A percentile compares a stretch with the other conserved stretches of the same genome.
These are phyloP conservation scores for Russula sp. DNA, from an alignment of 768 basidiomycete species.

Conservation along the genomic window DNA sequence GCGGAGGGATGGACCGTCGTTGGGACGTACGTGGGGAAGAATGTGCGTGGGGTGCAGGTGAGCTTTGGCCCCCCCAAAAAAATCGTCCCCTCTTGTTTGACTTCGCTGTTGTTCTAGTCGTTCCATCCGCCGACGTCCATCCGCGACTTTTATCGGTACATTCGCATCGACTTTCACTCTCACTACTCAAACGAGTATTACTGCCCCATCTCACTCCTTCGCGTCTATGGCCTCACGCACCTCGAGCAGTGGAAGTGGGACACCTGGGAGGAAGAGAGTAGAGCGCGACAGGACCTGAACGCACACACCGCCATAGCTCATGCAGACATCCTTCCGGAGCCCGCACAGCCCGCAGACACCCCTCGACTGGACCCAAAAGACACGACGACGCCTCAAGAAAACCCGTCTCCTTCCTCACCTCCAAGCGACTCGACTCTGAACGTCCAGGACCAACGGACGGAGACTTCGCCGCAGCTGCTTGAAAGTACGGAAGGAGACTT, in stretches of 20 bases:
- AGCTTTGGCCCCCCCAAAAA: slow-evolving; percentile 24
- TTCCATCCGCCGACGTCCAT: slow-evolving; percentile 71
- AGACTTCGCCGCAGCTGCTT: not conserved
- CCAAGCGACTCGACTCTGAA: not conserved
- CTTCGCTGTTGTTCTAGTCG: slow-evolving; percentile 36
- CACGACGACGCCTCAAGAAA: not conserved
- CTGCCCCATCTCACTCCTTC: slow-evolving; percentile 87
- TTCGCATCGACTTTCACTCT: slow-evolving; percentile 89
- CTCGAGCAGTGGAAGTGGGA: slow-evolving; percentile 96
- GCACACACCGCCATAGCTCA: slow-evolving; percentile 6
- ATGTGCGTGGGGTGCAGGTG: slow-evolving; percentile 86
- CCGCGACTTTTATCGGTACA: slow-evolving; percentile 84
- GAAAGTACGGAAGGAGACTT: not conserved
- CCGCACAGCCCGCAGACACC: slow-evolving; percentile 19
- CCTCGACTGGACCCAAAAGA: not conserved
- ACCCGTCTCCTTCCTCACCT: not conserved
- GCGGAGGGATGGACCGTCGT: slow-evolving; percentile 45
- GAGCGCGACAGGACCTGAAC: slow-evolving; percentile 35
- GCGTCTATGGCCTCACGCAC: slow-evolving; percentile 93
- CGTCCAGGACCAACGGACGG: not conserved
- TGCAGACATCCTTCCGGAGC: slow-evolving; percentile 25
- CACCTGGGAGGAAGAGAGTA: slow-evolving; percentile 67
- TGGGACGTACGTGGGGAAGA: slow-evolving; percentile 84
- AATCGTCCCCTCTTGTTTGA: too few relatives aligned
- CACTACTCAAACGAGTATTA: slow-evolving; percentile 95